Evolutionary conservation across 2,329 filamentous ascomycete species (phyloP).

Genomic region (Sporothrix humicola): DNA sequence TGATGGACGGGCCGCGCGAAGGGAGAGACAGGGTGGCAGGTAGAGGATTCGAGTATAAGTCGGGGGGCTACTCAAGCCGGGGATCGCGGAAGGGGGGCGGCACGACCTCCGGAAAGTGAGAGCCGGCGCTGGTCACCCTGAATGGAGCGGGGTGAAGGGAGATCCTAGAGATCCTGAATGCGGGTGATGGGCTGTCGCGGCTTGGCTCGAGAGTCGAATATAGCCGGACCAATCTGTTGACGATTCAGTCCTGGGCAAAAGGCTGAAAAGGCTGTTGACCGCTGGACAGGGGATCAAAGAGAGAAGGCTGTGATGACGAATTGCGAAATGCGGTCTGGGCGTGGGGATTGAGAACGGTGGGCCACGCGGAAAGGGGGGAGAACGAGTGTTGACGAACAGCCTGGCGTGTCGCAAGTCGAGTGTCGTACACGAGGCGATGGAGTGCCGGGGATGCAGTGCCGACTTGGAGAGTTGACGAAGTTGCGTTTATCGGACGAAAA

Average conservation of each 20-base stretch:
- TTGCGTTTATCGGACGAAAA: background rate
- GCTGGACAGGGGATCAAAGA: background rate
- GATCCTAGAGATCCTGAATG: background rate
- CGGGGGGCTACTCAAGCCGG: background rate
- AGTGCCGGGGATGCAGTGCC: conserved; percentile 5
- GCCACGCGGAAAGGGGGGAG: background rate
- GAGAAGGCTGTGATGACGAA: conserved; percentile 21
- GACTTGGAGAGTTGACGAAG: background rate
- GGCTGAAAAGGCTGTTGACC: background rate
- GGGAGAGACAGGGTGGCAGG: background rate
- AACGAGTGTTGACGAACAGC: background rate
- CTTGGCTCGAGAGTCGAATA: background rate
- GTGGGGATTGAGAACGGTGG: conserved; percentile 11
- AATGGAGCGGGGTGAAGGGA: no score
- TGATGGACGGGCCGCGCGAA: conserved; percentile 42
- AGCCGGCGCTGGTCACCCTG: conserved; percentile 18
- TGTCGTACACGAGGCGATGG: background rate
- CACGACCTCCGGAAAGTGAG: conserved; percentile 15
- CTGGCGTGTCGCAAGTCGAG: background rate
- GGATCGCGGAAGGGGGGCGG: background rate
- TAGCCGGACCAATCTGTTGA: background rate
- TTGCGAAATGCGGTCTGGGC: background rate
- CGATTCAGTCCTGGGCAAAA: background rate
- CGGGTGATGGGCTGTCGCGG: background rate
- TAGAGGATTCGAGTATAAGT: background rate